Base-by-base conservation (phyloP, 805 yeast species). In the Starmerella kuoi region DNA sequence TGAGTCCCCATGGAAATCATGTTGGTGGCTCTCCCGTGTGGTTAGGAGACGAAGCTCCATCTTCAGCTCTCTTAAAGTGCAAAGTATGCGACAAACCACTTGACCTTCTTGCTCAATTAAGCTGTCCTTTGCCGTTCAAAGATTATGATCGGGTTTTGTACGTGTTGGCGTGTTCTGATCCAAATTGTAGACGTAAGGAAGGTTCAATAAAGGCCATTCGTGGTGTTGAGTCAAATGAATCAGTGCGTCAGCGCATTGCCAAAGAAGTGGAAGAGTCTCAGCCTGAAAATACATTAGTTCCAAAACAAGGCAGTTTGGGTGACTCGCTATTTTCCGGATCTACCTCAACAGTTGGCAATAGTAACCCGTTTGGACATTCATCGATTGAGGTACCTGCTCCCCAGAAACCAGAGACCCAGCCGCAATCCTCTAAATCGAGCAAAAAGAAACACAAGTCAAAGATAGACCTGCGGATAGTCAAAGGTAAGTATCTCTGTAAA, bases 151-250 rank as follows among this genome's bases (percentile, higher is more conserved):
- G 98, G 46, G 76, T 76, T 3, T 61, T 91, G 15, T 91, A 88
- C 55, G 69, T 91, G 0, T 82, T 88, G 57, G 75, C 77, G 2
- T 91, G 98, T 61, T 56, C 64, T 15, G 70, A 73, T 34, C 64
- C 73, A 19, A 51, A 61, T 0, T 91, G 98, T 59, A 70, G 79
- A 35, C 68, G 83, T 48, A 72, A 73, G 51, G 66, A 70, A 3
- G 94, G 94, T 4, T 66, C 81, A 1, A 66, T 86, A 2, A 73
- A 80, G 50, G 86, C 84, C 23, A 65, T 91, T 39, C 68, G 96
- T 57, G 94, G 88, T 2, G 66, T 87, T 1, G 62, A 68, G 45
- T 74, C 77, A 51, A 84, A 79, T 54, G 74, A 74, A 0, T 61
- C 55, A 9, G 47, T 51, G 9, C 41, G 44, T 61, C 65, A 55